These are phyloP conservation scores for Tolypocladium nubicola DNA, from an alignment of 2,329 filamentous ascomycete species.

Conservation along the genomic window DNA sequence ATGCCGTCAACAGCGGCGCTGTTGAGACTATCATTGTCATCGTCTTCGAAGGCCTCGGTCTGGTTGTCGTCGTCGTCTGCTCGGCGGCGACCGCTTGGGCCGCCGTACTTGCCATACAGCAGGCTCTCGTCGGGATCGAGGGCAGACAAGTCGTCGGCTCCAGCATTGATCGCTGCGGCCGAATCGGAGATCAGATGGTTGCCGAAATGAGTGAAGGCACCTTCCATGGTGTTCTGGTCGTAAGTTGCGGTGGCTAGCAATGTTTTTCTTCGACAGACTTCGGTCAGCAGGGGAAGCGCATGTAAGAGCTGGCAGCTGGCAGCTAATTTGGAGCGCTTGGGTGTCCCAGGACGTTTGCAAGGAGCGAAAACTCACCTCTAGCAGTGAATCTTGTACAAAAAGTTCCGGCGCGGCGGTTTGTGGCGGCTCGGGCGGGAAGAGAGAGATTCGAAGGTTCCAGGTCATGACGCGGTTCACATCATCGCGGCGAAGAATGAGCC, in stretches of 20 bases:
- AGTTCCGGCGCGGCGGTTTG: conserved; percentile 9
- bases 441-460: conserved; percentile 18
- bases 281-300: conserved; percentile 1
- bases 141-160: conserved; percentile 61
- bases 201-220: conserved; percentile 77
- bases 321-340: neutral
- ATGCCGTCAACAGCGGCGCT: conserved; percentile 72
- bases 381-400: neutral
- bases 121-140: conserved; percentile 72
- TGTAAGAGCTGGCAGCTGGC: neutral
- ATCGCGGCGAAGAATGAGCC: conserved; percentile 21
- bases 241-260: conserved; percentile 1
- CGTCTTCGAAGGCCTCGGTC: conserved; percentile 73
- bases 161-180: conserved; percentile 78
- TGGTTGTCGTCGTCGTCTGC: conserved; percentile 86
- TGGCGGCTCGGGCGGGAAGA: conserved; percentile 15
- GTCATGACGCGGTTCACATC: conserved; percentile 24
- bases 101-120: conserved; percentile 59
- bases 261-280: neutral
- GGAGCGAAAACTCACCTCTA: conserved; percentile 2
- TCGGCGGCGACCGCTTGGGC: conserved; percentile 52
- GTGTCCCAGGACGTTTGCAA: too few relatives aligned
- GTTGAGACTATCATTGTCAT: conserved; percentile 65
- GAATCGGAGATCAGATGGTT: conserved; percentile 81
- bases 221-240: conserved; percentile 53